These are phyloP conservation scores for Diaporthe sp. DNA, from an alignment of 2,329 filamentous ascomycete species.

Conservation along the genomic window DNA sequence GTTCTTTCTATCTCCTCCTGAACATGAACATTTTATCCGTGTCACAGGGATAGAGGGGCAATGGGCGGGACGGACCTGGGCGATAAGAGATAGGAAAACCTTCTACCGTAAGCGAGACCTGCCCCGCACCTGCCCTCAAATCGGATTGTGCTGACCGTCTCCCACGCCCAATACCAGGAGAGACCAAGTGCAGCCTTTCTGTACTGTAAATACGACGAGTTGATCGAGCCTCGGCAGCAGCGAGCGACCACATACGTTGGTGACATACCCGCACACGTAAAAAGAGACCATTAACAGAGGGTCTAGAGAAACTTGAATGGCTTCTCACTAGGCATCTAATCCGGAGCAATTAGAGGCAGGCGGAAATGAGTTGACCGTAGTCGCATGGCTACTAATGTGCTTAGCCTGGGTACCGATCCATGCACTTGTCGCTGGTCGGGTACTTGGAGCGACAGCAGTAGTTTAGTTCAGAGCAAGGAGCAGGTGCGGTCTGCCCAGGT, in stretches of 20 bases:
- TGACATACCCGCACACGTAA: background rate
- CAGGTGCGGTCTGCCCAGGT: conserved; percentile 1
- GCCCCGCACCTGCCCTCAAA: conserved; percentile 27
- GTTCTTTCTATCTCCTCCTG: background rate
- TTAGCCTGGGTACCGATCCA: background rate
- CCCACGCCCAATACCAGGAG: background rate
- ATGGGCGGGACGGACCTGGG: background rate
- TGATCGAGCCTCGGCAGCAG: background rate
- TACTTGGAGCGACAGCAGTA: background rate
- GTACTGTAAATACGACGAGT: background rate
- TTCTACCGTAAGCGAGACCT: background rate
- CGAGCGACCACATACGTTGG: background rate
- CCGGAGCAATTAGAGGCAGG: too few species aligned
- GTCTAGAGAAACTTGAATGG: background rate
- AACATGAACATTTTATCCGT: background rate
- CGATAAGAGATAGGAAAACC: conserved; percentile 22
- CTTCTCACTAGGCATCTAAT: background rate
- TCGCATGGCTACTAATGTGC: background rate
- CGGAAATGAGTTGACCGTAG: background rate
- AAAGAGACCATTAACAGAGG: background rate
- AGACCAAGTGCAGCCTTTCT: background rate
- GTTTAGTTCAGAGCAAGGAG: background rate
- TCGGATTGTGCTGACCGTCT: background rate
- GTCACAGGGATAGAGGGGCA: conserved; percentile 3
- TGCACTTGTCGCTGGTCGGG: background rate